Evolutionary conservation across 2,329 filamentous ascomycete species (phyloP).

Genomic region (Emericellopsis cladophorae): DNA sequence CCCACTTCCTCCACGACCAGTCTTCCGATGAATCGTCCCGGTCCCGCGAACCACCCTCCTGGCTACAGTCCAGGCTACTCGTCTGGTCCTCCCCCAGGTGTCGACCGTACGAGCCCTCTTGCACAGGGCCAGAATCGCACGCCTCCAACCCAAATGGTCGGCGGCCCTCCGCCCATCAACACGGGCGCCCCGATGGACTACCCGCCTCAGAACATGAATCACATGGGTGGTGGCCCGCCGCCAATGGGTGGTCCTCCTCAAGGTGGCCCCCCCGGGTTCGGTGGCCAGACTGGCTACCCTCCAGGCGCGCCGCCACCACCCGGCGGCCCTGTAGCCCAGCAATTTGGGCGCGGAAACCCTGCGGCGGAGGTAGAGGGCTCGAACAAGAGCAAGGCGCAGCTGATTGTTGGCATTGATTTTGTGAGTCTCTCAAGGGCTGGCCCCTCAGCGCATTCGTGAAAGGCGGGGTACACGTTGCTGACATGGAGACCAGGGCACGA

Average conservation of each 20-base stretch:
- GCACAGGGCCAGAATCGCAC: constrained; percentile 33
- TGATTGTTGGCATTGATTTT: constrained; percentile 99
- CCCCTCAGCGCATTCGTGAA: not conserved
- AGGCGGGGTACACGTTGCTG: constrained; percentile 2
- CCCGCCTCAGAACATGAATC: constrained; percentile 36
- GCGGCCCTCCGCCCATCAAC: constrained; percentile 55
- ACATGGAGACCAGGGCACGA: constrained; percentile 60
- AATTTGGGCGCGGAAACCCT: constrained; percentile 29
- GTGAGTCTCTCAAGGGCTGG: constrained; percentile 36
- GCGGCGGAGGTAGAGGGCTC: constrained; percentile 74
- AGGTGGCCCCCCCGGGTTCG: constrained; percentile 32
- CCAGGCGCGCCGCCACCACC: constrained; percentile 24
- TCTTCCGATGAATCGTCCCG: constrained; percentile 51
- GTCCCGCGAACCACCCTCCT: constrained; percentile 46
- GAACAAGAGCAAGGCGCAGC: constrained; percentile 83
- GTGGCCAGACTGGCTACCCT: constrained; percentile 32
- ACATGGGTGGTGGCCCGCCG: constrained; percentile 26
- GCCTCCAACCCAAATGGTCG: constrained; percentile 47
- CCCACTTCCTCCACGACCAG: constrained; percentile 29
- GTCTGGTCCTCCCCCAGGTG: constrained; percentile 19
- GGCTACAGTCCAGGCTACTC: constrained; percentile 48
- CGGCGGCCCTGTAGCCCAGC: constrained; percentile 24
- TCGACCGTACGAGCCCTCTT: constrained; percentile 40
- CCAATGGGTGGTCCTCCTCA: constrained; percentile 21
- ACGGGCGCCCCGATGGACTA: constrained; percentile 49